Conservation (phyloP, 306 rosid species). For the Cercis canadensis region DNA sequence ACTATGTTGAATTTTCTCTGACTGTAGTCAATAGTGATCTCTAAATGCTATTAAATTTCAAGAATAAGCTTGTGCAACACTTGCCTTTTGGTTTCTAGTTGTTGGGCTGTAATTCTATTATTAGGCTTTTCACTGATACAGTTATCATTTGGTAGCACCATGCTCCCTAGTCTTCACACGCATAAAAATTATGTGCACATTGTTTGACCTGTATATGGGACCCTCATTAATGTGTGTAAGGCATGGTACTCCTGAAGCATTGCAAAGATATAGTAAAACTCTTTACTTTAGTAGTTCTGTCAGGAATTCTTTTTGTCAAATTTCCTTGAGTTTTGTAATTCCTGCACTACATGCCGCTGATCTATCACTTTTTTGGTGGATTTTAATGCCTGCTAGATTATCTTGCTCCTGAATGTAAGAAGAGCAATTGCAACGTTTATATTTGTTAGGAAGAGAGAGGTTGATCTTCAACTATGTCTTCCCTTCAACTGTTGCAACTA, state of each 20-base stretch:
- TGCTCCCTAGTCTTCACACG: not conserved
- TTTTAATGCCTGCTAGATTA: constrained; percentile 36
- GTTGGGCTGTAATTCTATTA: constrained; percentile 5
- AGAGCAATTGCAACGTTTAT: constrained; percentile 35
- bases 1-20: constrained; percentile 10
- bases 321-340: constrained; percentile 27
- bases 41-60: not conserved
- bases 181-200: constrained; percentile 21
- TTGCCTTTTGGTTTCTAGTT: constrained; percentile 19
- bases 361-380: not conserved
- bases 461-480: constrained; percentile 65
- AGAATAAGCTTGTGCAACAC: constrained; percentile 18
- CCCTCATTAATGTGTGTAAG: constrained; percentile 26
- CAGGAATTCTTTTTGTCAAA: not conserved
- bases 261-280: not conserved
- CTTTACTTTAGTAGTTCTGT: not conserved
- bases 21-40: not conserved
- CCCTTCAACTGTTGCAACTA: constrained; percentile 90
- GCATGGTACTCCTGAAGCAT: constrained; percentile 35
- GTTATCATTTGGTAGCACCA: constrained; percentile 23
- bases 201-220: constrained; percentile 9
- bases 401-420: constrained; percentile 34
- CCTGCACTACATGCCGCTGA: constrained; percentile 35
- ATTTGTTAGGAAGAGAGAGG: constrained; percentile 42
- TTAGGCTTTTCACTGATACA: constrained; percentile 5